Conservation (phyloP, 352 stramenopile species). For the Phytophthora syringae region DNA sequence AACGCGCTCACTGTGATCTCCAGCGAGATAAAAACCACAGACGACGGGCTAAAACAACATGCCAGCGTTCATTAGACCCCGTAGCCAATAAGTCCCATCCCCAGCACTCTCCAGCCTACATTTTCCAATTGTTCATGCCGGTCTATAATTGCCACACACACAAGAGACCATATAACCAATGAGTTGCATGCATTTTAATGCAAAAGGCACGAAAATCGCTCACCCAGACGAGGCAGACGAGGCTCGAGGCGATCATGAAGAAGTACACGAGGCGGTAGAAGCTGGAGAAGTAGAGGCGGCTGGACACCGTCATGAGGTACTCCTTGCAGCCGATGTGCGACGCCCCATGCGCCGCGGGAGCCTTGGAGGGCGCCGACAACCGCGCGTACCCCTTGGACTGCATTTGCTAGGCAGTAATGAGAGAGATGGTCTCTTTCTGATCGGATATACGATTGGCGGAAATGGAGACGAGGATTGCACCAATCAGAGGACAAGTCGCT, state of each 20-base stretch:
- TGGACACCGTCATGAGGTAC: constrained; percentile 76
- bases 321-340: constrained; percentile 66
- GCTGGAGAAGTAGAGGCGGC: constrained; percentile 85
- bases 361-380: constrained; percentile 23
- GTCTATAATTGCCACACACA: constrained; percentile 47
- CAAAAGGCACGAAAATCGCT: constrained; percentile 11
- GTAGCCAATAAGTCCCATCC: not conserved
- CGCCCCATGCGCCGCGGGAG: constrained; percentile 4
- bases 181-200: not conserved
- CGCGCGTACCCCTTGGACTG: constrained; percentile 43
- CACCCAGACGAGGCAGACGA: constrained; percentile 79
- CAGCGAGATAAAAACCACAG: constrained; percentile 79
- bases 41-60: constrained; percentile 57
- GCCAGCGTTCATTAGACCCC: not conserved
- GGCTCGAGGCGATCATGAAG: constrained; percentile 77
- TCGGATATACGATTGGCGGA: constrained; percentile 16
- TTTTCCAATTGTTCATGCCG: constrained; percentile 75
- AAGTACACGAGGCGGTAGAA: constrained; percentile 83
- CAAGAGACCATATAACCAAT: not conserved
- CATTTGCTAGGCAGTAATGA: constrained; percentile 5
- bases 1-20: constrained; percentile 80
- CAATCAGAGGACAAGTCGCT: constrained; percentile 1
- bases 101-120: constrained; percentile 37
- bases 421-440: constrained; percentile 21
- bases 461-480: too few species aligned